Evolutionary conservation across 75 land plant species (phyloP).

Genomic region (Chamaecyparis obtusa): DNA sequence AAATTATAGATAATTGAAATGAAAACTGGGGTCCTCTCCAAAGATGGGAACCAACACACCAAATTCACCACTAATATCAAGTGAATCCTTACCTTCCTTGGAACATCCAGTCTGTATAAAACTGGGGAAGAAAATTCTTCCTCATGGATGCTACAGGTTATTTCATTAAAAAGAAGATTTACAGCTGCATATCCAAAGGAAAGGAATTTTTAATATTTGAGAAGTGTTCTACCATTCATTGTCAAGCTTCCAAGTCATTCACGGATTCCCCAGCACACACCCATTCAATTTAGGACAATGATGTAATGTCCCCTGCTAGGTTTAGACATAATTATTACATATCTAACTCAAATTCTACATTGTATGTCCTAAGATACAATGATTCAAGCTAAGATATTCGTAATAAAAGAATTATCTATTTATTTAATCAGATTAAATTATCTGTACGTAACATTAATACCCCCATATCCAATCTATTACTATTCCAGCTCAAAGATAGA

Average conservation of each 20-base stretch:
- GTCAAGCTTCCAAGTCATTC: background rate
- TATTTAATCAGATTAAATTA: too few species aligned
- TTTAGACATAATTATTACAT: too few species aligned
- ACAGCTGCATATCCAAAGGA: background rate
- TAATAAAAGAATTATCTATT: too few species aligned
- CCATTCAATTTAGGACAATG: background rate
- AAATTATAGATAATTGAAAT: background rate
- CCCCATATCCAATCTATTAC: too few species aligned
- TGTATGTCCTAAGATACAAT: too few species aligned
- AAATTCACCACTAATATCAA: background rate
- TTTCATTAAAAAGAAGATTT: background rate
- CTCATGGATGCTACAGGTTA: background rate
- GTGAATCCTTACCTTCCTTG: background rate
- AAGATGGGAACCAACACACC: background rate
- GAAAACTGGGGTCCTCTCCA: background rate
- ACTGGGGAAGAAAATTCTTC: background rate
- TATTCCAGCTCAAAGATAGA: too few species aligned
- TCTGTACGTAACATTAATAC: too few species aligned
- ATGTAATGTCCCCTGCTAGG: too few species aligned
- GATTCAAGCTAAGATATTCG: too few species aligned
- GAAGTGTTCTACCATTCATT: background rate
- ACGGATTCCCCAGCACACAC: background rate
- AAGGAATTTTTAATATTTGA: background rate
- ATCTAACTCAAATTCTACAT: too few species aligned
- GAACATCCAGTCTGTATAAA: background rate